These are phyloP conservation scores for Podospora pseudocomata DNA, from an alignment of 495 filamentous ascomycete genomes.

Conservation along the genomic window DNA sequence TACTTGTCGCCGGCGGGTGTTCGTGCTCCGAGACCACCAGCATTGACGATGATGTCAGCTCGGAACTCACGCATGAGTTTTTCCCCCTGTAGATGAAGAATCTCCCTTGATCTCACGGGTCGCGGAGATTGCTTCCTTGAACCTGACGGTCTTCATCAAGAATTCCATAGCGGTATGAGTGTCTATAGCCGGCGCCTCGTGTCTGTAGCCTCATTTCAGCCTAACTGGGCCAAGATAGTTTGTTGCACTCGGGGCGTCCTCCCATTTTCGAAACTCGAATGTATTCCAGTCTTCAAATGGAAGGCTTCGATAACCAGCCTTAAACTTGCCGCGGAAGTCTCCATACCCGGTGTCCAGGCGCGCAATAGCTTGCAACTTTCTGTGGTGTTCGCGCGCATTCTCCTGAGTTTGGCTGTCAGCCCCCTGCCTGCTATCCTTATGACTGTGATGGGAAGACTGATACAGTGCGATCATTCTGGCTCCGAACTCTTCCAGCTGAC, in stretches of 20 bases:
- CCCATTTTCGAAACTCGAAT: background rate
- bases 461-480: background rate
- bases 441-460: background rate
- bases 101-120: background rate
- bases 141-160: background rate
- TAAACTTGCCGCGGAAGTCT: background rate
- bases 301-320: background rate
- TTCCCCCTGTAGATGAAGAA: background rate
- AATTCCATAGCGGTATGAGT: background rate
- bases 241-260: background rate
- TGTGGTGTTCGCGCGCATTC: background rate
- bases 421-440: background rate
- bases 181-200: background rate
- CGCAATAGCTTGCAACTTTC: background rate
- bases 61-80: background rate
- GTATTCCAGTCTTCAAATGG: background rate
- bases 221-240: background rate
- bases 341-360: background rate
- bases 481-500: background rate
- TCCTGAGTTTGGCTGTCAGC: background rate
- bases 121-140: background rate
- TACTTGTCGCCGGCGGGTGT: background rate
- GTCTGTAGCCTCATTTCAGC: background rate
- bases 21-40: background rate
- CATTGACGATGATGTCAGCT: background rate